These are phyloP conservation scores for Citrus glauca DNA, from an alignment of 345 rosid genomes.

Conservation along the genomic window DNA sequence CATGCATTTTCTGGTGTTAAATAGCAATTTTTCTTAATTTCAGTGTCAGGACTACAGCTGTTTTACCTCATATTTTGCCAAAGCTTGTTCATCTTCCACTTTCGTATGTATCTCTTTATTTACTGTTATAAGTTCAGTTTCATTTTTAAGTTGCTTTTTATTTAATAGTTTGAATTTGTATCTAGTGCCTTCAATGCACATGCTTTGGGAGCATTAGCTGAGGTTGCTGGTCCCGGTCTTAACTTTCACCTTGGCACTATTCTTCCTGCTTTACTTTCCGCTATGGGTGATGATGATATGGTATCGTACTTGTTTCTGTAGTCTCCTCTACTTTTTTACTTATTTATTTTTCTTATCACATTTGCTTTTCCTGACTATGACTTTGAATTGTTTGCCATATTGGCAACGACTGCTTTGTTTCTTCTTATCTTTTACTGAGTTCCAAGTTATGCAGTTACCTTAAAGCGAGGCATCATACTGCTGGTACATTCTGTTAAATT, in stretches of 20 bases:
- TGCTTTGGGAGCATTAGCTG: slow-evolving; percentile 96
- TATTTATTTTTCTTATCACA: neutral
- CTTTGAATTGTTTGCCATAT: neutral
- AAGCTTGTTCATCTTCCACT: slow-evolving; percentile 89
- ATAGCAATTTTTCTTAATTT: slow-evolving; percentile 21
- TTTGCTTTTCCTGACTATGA: neutral
- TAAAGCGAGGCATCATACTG: neutral
- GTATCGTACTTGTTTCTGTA: slow-evolving; percentile 25
- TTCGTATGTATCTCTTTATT: slow-evolving; percentile 60
- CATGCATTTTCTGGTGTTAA: slow-evolving; percentile 16
- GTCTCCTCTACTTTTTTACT: neutral
- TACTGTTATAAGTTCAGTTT: slow-evolving; percentile 4
- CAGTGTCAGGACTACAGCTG: slow-evolving; percentile 98
- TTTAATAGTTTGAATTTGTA: slow-evolving; percentile 14
- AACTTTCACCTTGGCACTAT: slow-evolving; percentile 81
- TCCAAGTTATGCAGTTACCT: neutral
- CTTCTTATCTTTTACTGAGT: neutral
- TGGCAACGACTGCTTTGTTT: neutral
- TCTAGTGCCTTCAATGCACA: slow-evolving; percentile 94
- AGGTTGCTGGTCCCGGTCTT: slow-evolving; percentile 95
- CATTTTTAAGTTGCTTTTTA: neutral
- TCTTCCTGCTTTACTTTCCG: slow-evolving; percentile 90
- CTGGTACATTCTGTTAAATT: neutral
- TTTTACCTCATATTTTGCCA: slow-evolving; percentile 95
- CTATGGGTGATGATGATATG: slow-evolving; percentile 71